Conservation (phyloP, 345 rosid genomes). For the Melastoma malabathricum region DNA sequence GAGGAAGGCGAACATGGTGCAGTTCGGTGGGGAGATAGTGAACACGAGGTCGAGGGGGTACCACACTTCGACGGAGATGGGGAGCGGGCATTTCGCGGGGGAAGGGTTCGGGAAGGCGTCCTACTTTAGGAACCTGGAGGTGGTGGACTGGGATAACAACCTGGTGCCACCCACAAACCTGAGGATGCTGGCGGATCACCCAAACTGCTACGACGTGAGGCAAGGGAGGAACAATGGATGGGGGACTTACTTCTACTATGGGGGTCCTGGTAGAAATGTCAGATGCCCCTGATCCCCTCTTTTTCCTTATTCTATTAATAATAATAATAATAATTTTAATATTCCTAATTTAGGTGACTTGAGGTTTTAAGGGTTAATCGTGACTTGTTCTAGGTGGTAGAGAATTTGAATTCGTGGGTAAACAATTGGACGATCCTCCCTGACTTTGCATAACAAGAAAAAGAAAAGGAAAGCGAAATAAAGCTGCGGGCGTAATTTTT, state of each 20-base stretch:
- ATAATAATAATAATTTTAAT: too few relatives aligned
- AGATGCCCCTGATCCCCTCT: slow-evolving; percentile 65
- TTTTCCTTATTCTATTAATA: too few relatives aligned
- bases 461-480: too few relatives aligned
- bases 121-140: slow-evolving; percentile 72
- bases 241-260: slow-evolving; percentile 92
- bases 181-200: slow-evolving; percentile 68
- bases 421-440: too few relatives aligned
- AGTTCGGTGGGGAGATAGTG: slow-evolving; percentile 16
- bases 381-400: too few relatives aligned
- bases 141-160: slow-evolving; percentile 94
- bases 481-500: too few relatives aligned
- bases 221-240: slow-evolving; percentile 76
- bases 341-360: too few relatives aligned
- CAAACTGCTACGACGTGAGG: slow-evolving; percentile 80
- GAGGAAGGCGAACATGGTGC: slow-evolving; percentile 89
- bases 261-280: slow-evolving; percentile 94
- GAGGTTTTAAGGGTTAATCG: too few relatives aligned
- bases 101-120: slow-evolving; percentile 28
- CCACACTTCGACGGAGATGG: slow-evolving; percentile 90
- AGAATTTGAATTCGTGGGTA: too few relatives aligned
- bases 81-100: slow-evolving; percentile 84
- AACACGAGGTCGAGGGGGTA: slow-evolving; percentile 47
- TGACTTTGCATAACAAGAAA: too few relatives aligned
- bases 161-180: slow-evolving; percentile 61